Evolutionary conservation across 306 rosid species (phyloP).

Genomic region (Cotoneaster glaucophyllus): DNA sequence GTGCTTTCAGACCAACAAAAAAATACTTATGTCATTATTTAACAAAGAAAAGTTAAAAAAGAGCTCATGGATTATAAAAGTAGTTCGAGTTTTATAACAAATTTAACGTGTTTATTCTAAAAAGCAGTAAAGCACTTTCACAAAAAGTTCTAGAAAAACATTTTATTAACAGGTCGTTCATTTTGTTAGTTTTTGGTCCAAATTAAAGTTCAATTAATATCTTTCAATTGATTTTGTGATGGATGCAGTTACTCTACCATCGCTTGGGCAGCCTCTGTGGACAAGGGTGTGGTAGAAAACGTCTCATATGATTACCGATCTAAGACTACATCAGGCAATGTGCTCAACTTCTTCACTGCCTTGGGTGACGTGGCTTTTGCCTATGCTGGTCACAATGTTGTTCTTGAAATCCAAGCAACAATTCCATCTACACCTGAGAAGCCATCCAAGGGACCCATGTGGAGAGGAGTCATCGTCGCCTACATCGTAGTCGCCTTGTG

Average conservation of each 20-base stretch:
- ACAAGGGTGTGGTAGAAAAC: slow-evolving; percentile 55
- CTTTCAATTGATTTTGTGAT: background rate
- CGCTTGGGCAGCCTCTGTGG: slow-evolving; percentile 57
- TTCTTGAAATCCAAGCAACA: slow-evolving; percentile 90
- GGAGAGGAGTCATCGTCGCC: slow-evolving; percentile 87
- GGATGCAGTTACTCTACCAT: slow-evolving; percentile 80
- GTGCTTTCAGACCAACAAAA: too few relatives aligned
- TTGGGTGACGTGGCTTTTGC: slow-evolving; percentile 83
- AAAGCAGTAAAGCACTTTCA: too few relatives aligned
- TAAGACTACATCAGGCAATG: slow-evolving; percentile 35
- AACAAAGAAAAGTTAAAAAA: too few relatives aligned
- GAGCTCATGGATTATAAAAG: too few relatives aligned
- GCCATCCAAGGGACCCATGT: slow-evolving; percentile 92
- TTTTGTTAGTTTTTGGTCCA: background rate
- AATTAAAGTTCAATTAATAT: background rate
- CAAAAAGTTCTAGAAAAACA: too few relatives aligned
- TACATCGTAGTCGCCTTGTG: slow-evolving; percentile 80
- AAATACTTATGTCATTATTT: too few relatives aligned
- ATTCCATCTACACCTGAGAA: slow-evolving; percentile 85
- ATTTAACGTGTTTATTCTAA: too few relatives aligned
- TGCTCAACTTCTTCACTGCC: slow-evolving; percentile 61
- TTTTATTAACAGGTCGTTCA: background rate
- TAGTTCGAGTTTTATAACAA: too few relatives aligned
- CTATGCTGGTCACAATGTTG: slow-evolving; percentile 96
- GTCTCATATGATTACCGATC: slow-evolving; percentile 55